Evolutionary conservation across 345 rosid species (phyloP), one percentile per base, ranked within the genome.

Genomic region (Limnanthes douglasii): DNA sequence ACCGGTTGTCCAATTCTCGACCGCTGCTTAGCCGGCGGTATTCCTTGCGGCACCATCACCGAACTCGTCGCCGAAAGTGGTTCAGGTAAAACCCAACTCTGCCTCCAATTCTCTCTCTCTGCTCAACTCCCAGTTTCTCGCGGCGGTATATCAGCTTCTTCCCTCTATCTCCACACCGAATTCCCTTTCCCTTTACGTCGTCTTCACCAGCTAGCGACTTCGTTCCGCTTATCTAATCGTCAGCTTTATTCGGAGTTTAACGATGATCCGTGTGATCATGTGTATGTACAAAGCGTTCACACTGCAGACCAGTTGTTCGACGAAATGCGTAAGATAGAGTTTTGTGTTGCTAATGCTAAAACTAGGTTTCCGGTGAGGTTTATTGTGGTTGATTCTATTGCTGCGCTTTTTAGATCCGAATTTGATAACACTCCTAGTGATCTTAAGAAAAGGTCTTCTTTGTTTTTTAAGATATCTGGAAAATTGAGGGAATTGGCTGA

Each of bases 11-110:
- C 66, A 28, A 27, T 56, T 48, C 47, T 82, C n/a, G 93, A 82
- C 51, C 37, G 36, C 27, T 65, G 65, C 53, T 70, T 86, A 18
- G 48, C 40, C 49, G 94, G 97, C 17, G 94, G 88, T 32, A 50
- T 86, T 21, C 75, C 93, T 6, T 86, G 88, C 61, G 43, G 64
- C 30, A 72, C 85, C 7, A n/a, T 86, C 19, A 75, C 94, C 20
- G 94, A 86, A 54, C 60, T 86, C 31, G 77, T 68, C 4, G 85
- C 88, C 23, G 94, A 78, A 51, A 86, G 93, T 32, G 90, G 90
- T 37, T 69, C 73, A 37, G 93, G 93, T 15, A 82, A 82, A 67
- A 82, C 90, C 49, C 95, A 82, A 43, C 54, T 86, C 45, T 82
- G 85, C 66, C 95, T 86, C 31, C 97, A 78, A 45, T 78, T 78